phyloP scores from a whole-genome alignment of 208 protist genomes.

The Leishmania arabica region DNA sequence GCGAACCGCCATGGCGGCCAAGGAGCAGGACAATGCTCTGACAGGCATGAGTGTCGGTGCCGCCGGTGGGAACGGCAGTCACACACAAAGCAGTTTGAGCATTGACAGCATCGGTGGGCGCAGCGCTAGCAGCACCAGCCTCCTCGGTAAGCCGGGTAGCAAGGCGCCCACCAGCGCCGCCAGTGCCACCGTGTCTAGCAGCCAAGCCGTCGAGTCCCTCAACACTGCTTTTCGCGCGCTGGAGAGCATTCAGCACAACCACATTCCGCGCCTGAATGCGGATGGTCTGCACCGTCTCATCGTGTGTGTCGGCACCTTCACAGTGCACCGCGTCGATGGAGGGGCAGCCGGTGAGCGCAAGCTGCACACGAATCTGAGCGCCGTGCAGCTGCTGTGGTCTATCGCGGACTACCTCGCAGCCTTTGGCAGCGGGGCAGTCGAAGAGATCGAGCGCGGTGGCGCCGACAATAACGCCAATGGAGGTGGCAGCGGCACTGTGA shows the following conservation, averaged over 20 bases:
- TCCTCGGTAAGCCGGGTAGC: not conserved
- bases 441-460: not conserved
- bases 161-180: not conserved
- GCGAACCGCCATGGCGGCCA: constrained; percentile 26
- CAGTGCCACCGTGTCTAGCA: constrained; percentile 6
- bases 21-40: not conserved
- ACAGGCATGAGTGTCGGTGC: not conserved
- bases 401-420: constrained; percentile 74
- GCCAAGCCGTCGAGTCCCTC: constrained; percentile 36
- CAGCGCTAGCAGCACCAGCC: not conserved
- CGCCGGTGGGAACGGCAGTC: not conserved
- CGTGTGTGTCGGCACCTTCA: constrained; percentile 60
- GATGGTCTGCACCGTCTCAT: constrained; percentile 61
- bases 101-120: not conserved
- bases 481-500: not conserved
- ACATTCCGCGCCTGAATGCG: constrained; percentile 59
- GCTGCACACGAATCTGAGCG: constrained; percentile 82
- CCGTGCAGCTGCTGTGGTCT: constrained; percentile 87
- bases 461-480: not conserved
- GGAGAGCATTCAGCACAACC: constrained; percentile 76
- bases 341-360: constrained; percentile 36
- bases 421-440: constrained; percentile 11
- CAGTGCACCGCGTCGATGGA: constrained; percentile 35
- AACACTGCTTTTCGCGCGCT: constrained; percentile 64
- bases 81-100: not conserved